These are phyloP conservation scores for Penicillium corylophilum DNA, from an alignment of 2,329 filamentous ascomycete genomes.

Conservation along the genomic window DNA sequence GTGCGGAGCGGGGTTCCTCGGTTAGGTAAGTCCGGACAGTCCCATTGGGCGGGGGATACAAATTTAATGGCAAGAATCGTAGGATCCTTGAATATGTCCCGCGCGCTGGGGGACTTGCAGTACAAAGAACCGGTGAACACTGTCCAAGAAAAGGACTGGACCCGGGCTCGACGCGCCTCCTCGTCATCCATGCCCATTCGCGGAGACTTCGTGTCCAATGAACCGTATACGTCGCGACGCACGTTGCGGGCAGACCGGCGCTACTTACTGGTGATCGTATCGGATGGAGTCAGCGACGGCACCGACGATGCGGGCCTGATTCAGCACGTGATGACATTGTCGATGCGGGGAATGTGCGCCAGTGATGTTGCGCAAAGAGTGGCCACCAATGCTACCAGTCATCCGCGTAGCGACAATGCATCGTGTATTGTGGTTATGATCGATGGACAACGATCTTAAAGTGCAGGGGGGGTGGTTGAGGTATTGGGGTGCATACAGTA, in stretches of 20 bases:
- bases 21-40: slow-evolving; percentile 25
- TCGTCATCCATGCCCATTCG: slow-evolving; percentile 17
- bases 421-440: slow-evolving; percentile 35
- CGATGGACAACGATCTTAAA: slow-evolving; percentile 28
- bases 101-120: slow-evolving; percentile 37
- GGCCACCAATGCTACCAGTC: slow-evolving; percentile 17
- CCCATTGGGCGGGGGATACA: background rate
- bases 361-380: slow-evolving; percentile 31
- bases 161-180: slow-evolving; percentile 18
- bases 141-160: slow-evolving; percentile 10
- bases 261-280: slow-evolving; percentile 31
- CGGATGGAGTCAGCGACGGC: slow-evolving; percentile 33
- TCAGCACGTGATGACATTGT: slow-evolving; percentile 31
- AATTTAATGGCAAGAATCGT: background rate
- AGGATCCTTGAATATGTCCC: slow-evolving; percentile 39
- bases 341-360: slow-evolving; percentile 29
- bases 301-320: slow-evolving; percentile 30
- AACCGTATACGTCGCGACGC: slow-evolving; percentile 29
- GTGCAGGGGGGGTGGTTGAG: background rate
- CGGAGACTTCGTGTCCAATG: slow-evolving; percentile 34
- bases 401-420: slow-evolving; percentile 30
- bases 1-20: slow-evolving; percentile 28
- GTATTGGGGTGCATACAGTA: background rate
- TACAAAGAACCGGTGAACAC: slow-evolving; percentile 39
- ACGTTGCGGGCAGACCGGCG: slow-evolving; percentile 24